Evolutionary conservation across 2,329 filamentous ascomycete species (phyloP), one percentile per base, ranked within the genome.

Genomic region (Ophiostoma sp.): DNA sequence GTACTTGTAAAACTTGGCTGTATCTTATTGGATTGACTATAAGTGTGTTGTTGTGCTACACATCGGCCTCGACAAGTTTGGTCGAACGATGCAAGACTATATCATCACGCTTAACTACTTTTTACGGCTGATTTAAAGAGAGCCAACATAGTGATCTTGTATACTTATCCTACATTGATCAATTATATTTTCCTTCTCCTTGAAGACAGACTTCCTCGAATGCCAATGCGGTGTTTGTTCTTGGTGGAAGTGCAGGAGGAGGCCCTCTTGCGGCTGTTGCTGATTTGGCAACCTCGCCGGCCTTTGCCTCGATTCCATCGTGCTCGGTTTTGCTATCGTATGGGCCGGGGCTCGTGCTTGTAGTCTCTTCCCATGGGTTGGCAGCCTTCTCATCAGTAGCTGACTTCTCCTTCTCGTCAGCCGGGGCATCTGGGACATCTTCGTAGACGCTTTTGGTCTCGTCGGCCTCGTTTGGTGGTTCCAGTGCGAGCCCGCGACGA

Each of bases 401-500:
- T 27, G 27, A 27, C 27, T 27, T 27, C 27, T 27, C 27, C 27
- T 27, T 27, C 60, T 44, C 60, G 16, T 27, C 27, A 27, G 27
- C 38, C 40, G 40, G 60, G 7, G 7, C 40, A 42, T 63, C 52
- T 3, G 49, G 14, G 0, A 67, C 68, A 16, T 71, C 70, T 4
- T 69, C 70, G 36, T 71, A 70, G 42, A 71, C 38, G n/a, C 68
- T 69, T n/a, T 38, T 62, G 5, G 52, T 62, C 6, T 65, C 64
- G 41, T 69, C 68, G 7, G 55, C 52, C 38, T 65, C 66, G 38
- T 40, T 62, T 6, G 58, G 60, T 42, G 65, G 64, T 16, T 64
- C 64, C 36, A 68, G 38, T 5, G 55, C 64, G 5, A 52, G 6
- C 4, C 49, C 18, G 44, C 38, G 44, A 16, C 8, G 38, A 44